Base-by-base conservation (phyloP, 2,329 filamentous ascomycete species). In the Colletotrichum liaoningense region DNA sequence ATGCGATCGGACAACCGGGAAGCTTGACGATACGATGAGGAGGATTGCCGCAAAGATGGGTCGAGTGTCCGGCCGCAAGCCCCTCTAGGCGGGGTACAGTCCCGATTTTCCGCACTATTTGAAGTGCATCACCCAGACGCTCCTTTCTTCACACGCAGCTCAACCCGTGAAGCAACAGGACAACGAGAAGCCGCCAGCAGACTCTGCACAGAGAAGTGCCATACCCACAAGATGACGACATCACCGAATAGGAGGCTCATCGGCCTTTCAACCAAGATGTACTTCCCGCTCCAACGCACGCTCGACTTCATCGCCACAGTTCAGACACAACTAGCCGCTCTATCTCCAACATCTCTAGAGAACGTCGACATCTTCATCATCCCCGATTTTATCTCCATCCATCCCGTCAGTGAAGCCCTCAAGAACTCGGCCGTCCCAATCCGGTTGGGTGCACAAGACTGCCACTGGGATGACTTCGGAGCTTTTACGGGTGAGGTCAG, bases 401-500 rank as follows among this genome's bases (percentile, higher is more conserved):
- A 87, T n/a, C 82, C 86, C 1, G 86, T 88, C 14, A 82, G 86
- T 63, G 79, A 85, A 5, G 85, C 88, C 58, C 80, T 93, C 46
- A 79, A 83, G 46, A 55, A 52, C 5, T 63, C 88, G 2, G 81
- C 83, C 67, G 83, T 96, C 79, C 84, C 89, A 58, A 85, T 93
- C 30, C 67, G 67, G 3, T 35, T 73, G 6, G 95, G 94, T 69
- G 94, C 94, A 0, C 94, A 97, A 81, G 92, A 97, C 82, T 90
- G 90, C 75, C 92, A 91, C 83, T 90, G 88, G 86, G 91, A 94
- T 75, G 88, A 93, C 77, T 81, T 84, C 57, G 94, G 95, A 71
- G 89, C 94, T 1, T 95, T 90, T 80, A 97, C 94, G 0, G 94
- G 94, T 67, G 93, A 95, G 78, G 89, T 95, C 38, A 95, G 93